A percentile compares a stretch with the other conserved stretches of the same genome.
Evolutionary conservation across 305 asterid species (phyloP).

Genomic region (Ruellia speciosa): DNA sequence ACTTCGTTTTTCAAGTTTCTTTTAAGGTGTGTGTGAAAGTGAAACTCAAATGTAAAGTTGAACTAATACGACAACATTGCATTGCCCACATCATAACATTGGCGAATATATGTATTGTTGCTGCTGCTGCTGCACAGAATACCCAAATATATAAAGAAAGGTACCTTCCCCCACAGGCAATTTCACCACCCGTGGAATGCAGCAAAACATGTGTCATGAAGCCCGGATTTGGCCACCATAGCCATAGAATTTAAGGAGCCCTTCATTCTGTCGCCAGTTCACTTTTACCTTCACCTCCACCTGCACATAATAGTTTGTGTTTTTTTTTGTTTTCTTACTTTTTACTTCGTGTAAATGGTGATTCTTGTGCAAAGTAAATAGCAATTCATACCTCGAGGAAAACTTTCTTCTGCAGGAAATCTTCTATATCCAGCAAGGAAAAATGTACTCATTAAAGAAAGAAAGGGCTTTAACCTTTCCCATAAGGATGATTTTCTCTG

Average conservation of each 20-base stretch:
- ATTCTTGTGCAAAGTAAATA: not conserved
- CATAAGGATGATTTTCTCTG: conserved; percentile 86
- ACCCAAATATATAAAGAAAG: too few relatives aligned
- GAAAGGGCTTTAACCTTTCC: conserved; percentile 58
- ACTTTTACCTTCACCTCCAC: conserved; percentile 87
- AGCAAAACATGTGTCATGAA: conserved; percentile 30
- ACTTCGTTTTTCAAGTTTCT: too few relatives aligned
- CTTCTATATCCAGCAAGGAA: conserved; percentile 79
- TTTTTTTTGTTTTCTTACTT: too few relatives aligned
- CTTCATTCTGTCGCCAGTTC: conserved; percentile 95
- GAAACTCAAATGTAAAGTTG: too few relatives aligned
- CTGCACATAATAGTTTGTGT: conserved; percentile 30
- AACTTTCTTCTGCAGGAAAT: conserved; percentile 93
- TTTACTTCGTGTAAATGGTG: not conserved
- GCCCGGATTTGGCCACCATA: conserved; percentile 79
- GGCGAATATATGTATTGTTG: too few relatives aligned
- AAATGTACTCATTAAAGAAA: not conserved
- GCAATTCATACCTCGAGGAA: conserved; percentile 65
- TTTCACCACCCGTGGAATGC: not conserved
- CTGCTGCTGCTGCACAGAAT: too few relatives aligned
- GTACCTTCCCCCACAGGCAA: too few relatives aligned
- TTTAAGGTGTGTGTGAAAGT: too few relatives aligned
- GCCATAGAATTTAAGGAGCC: conserved; percentile 79
- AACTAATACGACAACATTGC: too few relatives aligned
- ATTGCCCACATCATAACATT: too few relatives aligned